These are phyloP conservation scores for Neolentinus lepideus DNA, from an alignment of 1,284 basidiomycete genomes.

Conservation along the genomic window DNA sequence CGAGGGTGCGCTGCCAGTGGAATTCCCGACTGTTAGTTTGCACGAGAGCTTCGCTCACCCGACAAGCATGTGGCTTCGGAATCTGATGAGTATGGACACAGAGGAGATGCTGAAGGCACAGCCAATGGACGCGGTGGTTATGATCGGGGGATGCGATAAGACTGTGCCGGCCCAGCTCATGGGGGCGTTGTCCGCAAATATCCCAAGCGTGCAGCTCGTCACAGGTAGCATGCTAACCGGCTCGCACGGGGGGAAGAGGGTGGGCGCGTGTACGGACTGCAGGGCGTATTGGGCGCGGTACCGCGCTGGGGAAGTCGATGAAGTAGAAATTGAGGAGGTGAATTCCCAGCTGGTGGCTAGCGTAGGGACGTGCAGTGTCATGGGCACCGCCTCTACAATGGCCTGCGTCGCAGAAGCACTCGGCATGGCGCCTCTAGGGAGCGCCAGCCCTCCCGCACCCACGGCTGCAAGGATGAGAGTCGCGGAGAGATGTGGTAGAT, in stretches of 20 bases:
- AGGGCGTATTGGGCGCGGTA: conserved; percentile 24
- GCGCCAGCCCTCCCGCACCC: conserved; percentile 23
- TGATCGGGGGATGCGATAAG: conserved; percentile 28
- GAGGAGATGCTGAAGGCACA: conserved; percentile 28
- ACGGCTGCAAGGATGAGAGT: conserved; percentile 22
- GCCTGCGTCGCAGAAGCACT: conserved; percentile 25
- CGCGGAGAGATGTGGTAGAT: conserved; percentile 21
- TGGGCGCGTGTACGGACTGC: conserved; percentile 27
- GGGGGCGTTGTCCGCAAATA: conserved; percentile 25
- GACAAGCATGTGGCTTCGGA: conserved; percentile 26
- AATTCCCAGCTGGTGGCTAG: conserved; percentile 26
- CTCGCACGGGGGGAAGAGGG: conserved; percentile 20
- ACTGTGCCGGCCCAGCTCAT: conserved; percentile 27
- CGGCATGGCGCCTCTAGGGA: conserved; percentile 23
- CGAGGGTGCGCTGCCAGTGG: conserved; percentile 21
- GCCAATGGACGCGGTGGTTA: conserved; percentile 26
- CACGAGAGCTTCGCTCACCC: conserved; percentile 26
- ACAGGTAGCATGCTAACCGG: conserved; percentile 27
- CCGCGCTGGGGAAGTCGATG: conserved; percentile 22
- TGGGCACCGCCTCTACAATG: conserved; percentile 29
- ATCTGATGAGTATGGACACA: conserved; percentile 26
- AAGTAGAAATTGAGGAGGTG: conserved; percentile 23
- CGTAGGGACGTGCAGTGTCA: conserved; percentile 26
- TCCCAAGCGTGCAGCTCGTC: conserved; percentile 22
- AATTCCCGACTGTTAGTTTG: conserved; percentile 25